Evolutionary conservation across 192 early-diverging fungal genomes (phyloP), one percentile per base, ranked within the genome.

Genomic region (Coemansia sp.): DNA sequence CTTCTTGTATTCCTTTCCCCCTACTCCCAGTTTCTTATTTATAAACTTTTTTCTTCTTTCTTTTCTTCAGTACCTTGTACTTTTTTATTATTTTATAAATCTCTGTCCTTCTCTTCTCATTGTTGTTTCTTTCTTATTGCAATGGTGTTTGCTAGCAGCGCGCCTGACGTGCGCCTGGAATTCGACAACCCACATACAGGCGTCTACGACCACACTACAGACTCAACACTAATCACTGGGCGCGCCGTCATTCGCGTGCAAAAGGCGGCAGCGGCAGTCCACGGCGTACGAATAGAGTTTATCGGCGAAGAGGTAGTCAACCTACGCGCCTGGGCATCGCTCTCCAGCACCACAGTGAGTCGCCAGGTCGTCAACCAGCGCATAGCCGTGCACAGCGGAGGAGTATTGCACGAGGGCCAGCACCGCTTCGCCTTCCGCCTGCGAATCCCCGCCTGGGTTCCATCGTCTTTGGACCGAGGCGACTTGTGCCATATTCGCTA

Each of bases 401-500:
- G 74, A 10, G 31, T 62, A n/a, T 43, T 82, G 41, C n/a, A n/a
- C 12, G 67, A 47, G 40, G 79, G 79, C 19, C 29, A 14, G 20
- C 79, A 82, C 42, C 45, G 29, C 36, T 82, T 64, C 46, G 40
- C 38, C 5, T 82, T 82, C 32, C 8, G 24, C 7, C 54, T 82
- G 31, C 20, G 8, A 0, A 64, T 82, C 43, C 79, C 79, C 17
- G 20, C 56, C 37, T 76, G 74, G 79, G 67, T 73, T 41, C 79
- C 74, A 36, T 76, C 79, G 53, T 51, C 73, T 39, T 31, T 82
- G 66, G 70, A 66, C n/a, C 42, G 67, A 38, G 27, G 49, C 25
- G 79, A 82, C 15, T 31, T 67, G 59, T 72, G 73, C n/a, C 53
- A 63, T 12, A 76, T 82, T 36, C 67, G 72, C n/a, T 79, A 79